A percentile compares a stretch with the other conserved stretches of the same genome.
These are phyloP conservation scores for Penicillium sclerotiorum DNA, from an alignment of 2,329 filamentous ascomycete species.

Conservation along the genomic window DNA sequence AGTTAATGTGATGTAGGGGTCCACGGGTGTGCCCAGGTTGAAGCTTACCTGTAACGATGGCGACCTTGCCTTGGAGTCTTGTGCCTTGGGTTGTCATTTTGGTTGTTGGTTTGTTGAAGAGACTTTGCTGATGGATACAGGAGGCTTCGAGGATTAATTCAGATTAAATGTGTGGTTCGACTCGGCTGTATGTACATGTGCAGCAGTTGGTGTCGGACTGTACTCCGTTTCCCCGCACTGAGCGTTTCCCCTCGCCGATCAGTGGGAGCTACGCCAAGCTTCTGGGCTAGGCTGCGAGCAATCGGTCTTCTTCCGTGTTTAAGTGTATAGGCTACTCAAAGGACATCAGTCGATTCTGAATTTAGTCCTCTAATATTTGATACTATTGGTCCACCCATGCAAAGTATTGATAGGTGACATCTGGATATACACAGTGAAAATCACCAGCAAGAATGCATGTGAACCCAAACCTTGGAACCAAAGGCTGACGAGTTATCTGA, in stretches of 20 bases:
- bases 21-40: not conserved
- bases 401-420: too few relatives aligned
- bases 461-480: too few relatives aligned
- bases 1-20: not conserved
- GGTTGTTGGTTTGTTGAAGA: not conserved
- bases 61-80: conserved; percentile 48
- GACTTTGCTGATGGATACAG: not conserved
- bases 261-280: too few relatives aligned
- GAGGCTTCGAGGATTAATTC: not conserved
- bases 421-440: too few relatives aligned
- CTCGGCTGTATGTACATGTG: not conserved
- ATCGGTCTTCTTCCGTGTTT: too few relatives aligned
- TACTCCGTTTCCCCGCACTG: conserved; percentile 6
- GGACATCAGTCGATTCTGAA: too few relatives aligned
- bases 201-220: not conserved
- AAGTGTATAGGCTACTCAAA: too few relatives aligned
- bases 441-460: too few relatives aligned
- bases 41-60: conserved; percentile 47
- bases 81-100: conserved; percentile 25
- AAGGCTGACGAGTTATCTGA: too few relatives aligned
- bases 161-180: not conserved
- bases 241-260: not conserved
- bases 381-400: too few relatives aligned
- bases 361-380: too few relatives aligned
- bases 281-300: too few relatives aligned